Evolutionary conservation across 805 yeast species (phyloP).

Genomic region (Sungouiozyma ichnusensis): DNA sequence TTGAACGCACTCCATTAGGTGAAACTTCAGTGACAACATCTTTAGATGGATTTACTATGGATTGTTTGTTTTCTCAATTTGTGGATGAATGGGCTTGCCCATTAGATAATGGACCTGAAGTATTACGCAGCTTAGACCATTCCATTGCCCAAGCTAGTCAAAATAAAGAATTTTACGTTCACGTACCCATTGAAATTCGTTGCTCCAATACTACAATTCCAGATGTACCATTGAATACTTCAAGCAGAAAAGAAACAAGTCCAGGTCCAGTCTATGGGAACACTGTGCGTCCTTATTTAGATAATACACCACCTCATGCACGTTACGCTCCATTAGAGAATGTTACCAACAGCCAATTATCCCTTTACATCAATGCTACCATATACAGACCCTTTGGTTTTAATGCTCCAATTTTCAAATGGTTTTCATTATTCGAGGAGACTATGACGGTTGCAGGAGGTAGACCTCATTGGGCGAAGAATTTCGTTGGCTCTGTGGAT

Average conservation of each 20-base stretch:
- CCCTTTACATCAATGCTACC: constrained; percentile 84
- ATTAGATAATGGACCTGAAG: constrained; percentile 61
- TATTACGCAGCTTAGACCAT: constrained; percentile 51
- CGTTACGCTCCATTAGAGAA: constrained; percentile 40
- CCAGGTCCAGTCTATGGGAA: constrained; percentile 84
- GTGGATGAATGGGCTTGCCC: constrained; percentile 99
- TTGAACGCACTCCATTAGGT: constrained; percentile 52
- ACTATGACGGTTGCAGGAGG: constrained; percentile 73
- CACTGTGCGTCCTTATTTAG: constrained; percentile 68
- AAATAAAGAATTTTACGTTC: constrained; percentile 64
- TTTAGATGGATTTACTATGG: constrained; percentile 87
- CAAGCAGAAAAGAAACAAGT: constrained; percentile 39
- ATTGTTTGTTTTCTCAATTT: constrained; percentile 85
- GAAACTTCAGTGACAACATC: constrained; percentile 66
- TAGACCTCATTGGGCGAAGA: constrained; percentile 98
- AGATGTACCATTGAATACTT: constrained; percentile 36
- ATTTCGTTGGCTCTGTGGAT: constrained; percentile 56
- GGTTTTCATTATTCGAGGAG: constrained; percentile 80
- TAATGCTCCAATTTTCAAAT: constrained; percentile 60
- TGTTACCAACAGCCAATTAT: constrained; percentile 60
- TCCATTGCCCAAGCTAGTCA: constrained; percentile 51
- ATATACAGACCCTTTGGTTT: constrained; percentile 89
- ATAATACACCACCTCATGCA: constrained; percentile 57
- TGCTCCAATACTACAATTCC: constrained; percentile 72
- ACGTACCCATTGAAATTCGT: constrained; percentile 91